Evolutionary conservation across 2,329 filamentous ascomycete species (phyloP).

Genomic region (Cyanodermella asteris): DNA sequence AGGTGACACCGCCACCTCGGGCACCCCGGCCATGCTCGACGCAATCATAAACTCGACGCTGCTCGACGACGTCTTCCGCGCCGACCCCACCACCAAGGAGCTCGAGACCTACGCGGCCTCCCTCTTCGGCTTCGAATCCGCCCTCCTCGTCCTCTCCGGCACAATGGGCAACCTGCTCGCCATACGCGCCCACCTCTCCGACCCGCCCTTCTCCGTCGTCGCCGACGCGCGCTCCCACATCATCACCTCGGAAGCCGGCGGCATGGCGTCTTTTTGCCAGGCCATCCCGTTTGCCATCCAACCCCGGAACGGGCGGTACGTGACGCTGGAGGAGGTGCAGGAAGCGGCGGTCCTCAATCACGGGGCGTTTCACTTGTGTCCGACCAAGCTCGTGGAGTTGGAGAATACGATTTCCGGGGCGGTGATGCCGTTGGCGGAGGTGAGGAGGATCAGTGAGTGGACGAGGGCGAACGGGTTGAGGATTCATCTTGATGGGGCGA

Average conservation of each 20-base stretch:
- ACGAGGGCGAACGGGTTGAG: conserved; percentile 28
- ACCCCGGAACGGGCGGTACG: conserved; percentile 47
- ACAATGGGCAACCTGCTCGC: conserved; percentile 90
- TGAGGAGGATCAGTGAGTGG: conserved; percentile 46
- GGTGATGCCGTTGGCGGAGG: conserved; percentile 55
- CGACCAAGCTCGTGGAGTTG: conserved; percentile 59
- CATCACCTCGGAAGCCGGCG: conserved; percentile 38
- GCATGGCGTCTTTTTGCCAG: conserved; percentile 48
- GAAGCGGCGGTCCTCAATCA: conserved; percentile 42
- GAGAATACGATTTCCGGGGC: conserved; percentile 72
- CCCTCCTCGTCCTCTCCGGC: conserved; percentile 64
- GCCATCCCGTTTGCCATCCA: conserved; percentile 46
- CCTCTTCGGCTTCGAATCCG: conserved; percentile 53
- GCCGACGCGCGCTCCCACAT: conserved; percentile 66
- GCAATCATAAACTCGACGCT: conserved; percentile 56
- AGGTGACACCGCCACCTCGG: conserved; percentile 53
- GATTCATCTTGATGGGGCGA: conserved; percentile 58
- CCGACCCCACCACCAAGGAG: conserved; percentile 56
- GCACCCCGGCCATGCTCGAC: conserved; percentile 58
- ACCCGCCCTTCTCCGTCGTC: conserved; percentile 61
- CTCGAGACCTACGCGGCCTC: conserved; percentile 55
- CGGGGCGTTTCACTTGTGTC: conserved; percentile 61
- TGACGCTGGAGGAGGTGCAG: conserved; percentile 57
- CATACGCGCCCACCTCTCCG: conserved; percentile 51
- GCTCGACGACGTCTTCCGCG: conserved; percentile 62